Evolutionary conservation across 202 grass and related monocot genomes (phyloP).

Genomic region (Zoysia matrella): DNA sequence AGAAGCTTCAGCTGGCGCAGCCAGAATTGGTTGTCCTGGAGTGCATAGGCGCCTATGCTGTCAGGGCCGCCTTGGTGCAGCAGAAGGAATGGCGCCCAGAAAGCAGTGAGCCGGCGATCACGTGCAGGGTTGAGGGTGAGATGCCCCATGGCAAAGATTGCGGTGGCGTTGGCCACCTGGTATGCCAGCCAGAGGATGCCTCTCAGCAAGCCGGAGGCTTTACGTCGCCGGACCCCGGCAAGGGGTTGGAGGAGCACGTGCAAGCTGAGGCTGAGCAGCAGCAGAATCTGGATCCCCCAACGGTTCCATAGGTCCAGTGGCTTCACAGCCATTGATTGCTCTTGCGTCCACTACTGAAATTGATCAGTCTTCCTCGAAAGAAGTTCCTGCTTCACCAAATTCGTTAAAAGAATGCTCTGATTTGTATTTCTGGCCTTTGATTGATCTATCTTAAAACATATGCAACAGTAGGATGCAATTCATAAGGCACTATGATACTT

Average conservation of each 20-base stretch:
- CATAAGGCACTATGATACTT: too few species aligned
- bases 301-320: conserved; percentile 15
- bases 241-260: conserved; percentile 46
- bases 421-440: not conserved
- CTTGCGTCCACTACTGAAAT: not conserved
- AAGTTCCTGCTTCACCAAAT: not conserved
- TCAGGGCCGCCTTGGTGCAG: conserved; percentile 50
- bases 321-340: conserved; percentile 18
- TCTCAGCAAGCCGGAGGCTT: not conserved
- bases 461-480: too few species aligned
- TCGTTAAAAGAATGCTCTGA: not conserved
- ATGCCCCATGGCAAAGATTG: conserved; percentile 36
- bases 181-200: conserved; percentile 46
- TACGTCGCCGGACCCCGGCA: conserved; percentile 29
- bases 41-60: conserved; percentile 41
- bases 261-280: conserved; percentile 46
- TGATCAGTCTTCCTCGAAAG: not conserved
- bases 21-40: conserved; percentile 65
- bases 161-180: conserved; percentile 40
- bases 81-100: conserved; percentile 62
- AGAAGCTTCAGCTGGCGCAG: conserved; percentile 43
- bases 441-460: too few species aligned
- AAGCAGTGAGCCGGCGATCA: conserved; percentile 24
- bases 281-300: conserved; percentile 46
- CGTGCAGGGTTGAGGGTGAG: conserved; percentile 21